phyloP scores from a whole-genome alignment of 2,329 filamentous ascomycete species.

The Cladosporium cucumerinum region DNA sequence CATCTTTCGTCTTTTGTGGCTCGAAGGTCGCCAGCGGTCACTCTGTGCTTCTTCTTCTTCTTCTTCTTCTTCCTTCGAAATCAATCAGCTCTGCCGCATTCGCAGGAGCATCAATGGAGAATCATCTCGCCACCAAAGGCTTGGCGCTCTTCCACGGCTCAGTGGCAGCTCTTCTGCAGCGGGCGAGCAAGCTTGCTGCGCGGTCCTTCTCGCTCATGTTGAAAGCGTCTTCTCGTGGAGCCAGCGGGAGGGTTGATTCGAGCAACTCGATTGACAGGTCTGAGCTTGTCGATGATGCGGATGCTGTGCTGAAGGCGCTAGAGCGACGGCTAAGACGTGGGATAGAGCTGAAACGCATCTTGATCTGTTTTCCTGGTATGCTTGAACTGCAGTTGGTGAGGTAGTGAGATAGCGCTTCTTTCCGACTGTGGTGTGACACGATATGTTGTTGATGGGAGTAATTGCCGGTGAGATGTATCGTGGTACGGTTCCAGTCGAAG shows the following conservation, averaged over 20 bases:
- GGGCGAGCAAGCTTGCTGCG: conserved; percentile 26
- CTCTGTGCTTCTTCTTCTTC: neutral
- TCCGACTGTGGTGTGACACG: neutral
- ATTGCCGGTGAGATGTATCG: neutral
- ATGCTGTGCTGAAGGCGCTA: conserved; percentile 20
- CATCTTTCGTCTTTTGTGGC: neutral
- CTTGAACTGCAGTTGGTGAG: neutral
- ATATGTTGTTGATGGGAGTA: neutral
- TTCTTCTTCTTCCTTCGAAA: neutral
- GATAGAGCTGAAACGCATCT: conserved; percentile 22
- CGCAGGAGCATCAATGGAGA: neutral
- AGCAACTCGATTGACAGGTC: conserved; percentile 25
- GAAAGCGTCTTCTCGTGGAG: conserved; percentile 32
- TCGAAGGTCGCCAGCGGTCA: neutral
- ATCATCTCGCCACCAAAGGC: conserved; percentile 17
- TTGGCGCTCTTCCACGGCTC: conserved; percentile 30
- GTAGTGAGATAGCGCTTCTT: neutral
- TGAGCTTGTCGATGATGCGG: conserved; percentile 15
- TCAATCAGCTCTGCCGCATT: neutral
- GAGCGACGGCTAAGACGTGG: conserved; percentile 9
- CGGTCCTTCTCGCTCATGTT: conserved; percentile 30
- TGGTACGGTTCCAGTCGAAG: neutral
- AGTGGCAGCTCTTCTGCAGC: conserved; percentile 26
- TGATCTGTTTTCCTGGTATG: conserved; percentile 9
- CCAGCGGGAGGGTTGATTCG: conserved; percentile 29